Base-by-base conservation (phyloP, 2,329 filamentous ascomycete species). In the Calonectria ilicicola region DNA sequence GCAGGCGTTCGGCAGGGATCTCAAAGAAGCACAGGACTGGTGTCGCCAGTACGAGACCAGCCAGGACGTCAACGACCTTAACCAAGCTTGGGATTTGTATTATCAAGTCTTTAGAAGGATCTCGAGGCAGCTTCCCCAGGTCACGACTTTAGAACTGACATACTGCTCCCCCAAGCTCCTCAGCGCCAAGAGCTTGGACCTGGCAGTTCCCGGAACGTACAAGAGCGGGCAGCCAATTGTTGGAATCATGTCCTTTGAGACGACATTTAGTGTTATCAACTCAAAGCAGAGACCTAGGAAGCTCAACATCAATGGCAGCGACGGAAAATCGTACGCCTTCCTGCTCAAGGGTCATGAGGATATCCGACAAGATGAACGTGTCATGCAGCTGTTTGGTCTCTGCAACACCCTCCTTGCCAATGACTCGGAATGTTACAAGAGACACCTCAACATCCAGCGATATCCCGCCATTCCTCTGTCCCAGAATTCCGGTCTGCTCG, bases 41-140 rank as follows among this genome's bases (percentile, higher is more conserved):
- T 99, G 97, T 83, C 93, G 94, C 74, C 94, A 97, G 66, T 99
- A 98, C 85, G 93, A 95, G 79, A 91, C 92, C 47, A 97, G 94
- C n/a, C 90, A 93, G 64, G 97, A 99, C 81, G 92, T 97, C 73
- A 96, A 95, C 60, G 97, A 99, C 82, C 91, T 99, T 56, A 99
- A 98, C 81, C 95, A 98, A 84, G 97, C 97, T 8, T 99, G 97
- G 97, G 97, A 99, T 84, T 90, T 99, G 17, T 99, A 99, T 85
- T 99, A 99, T 84, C 95, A 98, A 77, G 97, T 98, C 1, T 99
- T 99, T 91, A 92, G 96, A 73, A 94, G 97, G 82, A 98, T 99
- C 81, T 94, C 94, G 60, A 91, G 96, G 74, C 97, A 99, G 84
- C 86, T 99, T 60, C 96, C 95, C 4, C 97, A 98, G 80, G 90